Evolutionary conservation across 305 asterid species (phyloP).

Genomic region (Solanum hybrid): DNA sequence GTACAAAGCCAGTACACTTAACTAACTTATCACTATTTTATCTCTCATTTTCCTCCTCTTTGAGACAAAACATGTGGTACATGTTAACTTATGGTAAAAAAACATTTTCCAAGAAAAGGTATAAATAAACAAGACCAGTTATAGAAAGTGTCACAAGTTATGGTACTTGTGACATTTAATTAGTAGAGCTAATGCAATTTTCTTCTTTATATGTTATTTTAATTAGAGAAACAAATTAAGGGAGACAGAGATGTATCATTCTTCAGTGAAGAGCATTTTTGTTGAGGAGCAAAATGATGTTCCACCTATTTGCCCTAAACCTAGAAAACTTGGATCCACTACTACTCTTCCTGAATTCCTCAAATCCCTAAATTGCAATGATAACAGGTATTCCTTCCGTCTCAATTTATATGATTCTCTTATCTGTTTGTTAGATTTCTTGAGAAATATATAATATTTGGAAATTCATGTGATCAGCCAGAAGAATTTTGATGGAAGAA

Average conservation of each 20-base stretch:
- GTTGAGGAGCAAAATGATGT: conserved; percentile 13
- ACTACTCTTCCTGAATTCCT: conserved; percentile 33
- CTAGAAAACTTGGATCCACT: conserved; percentile 36
- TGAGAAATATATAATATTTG: neutral
- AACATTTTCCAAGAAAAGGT: conserved; percentile 1
- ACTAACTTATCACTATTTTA: conserved; percentile 5
- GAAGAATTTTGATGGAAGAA: conserved; percentile 16
- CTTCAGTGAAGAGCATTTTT: conserved; percentile 26
- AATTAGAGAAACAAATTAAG: neutral
- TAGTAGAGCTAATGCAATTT: neutral
- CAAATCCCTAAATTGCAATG: conserved; percentile 18
- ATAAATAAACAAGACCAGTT: conserved; percentile 7
- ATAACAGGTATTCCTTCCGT: conserved; percentile 11
- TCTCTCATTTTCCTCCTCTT: neutral
- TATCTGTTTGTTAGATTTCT: neutral
- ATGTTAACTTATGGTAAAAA: neutral
- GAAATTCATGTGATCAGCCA: neutral
- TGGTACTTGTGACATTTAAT: conserved; percentile 7
- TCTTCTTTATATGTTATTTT: neutral
- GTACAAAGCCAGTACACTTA: neutral
- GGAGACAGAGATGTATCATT: conserved; percentile 35
- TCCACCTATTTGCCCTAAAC: conserved; percentile 48
- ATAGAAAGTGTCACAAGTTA: conserved; percentile 9
- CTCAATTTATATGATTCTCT: neutral
- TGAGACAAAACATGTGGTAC: conserved; percentile 13